Conservation (phyloP, 2,329 filamentous ascomycete genomes). For the Alternaria longipes region DNA sequence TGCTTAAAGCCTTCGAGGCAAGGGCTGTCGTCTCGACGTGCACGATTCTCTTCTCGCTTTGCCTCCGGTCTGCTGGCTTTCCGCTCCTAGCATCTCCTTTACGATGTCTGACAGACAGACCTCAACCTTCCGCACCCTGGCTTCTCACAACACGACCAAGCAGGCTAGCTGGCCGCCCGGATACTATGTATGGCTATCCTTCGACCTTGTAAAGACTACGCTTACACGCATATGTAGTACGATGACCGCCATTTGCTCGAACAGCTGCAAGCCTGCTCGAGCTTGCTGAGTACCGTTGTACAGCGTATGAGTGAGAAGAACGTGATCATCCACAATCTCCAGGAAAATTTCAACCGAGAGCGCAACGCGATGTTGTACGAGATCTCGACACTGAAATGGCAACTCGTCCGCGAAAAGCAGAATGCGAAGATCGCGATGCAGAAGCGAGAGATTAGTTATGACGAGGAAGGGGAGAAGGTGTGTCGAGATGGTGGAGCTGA, state of each 20-base stretch:
- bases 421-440: not conserved
- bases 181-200: not conserved
- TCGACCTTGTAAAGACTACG: not conserved
- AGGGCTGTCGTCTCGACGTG: no score
- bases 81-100: no score
- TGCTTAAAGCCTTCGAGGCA: no score
- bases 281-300: not conserved
- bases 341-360: no score
- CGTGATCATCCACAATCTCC: no score
- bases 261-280: not conserved
- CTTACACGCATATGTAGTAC: not conserved
- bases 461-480: no score
- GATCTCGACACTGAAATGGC: not conserved
- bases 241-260: not conserved
- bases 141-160: not conserved
- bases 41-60: no score
- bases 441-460: not conserved
- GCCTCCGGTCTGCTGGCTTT: no score
- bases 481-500: no score
- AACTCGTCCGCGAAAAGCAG: not conserved
- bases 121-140: not conserved
- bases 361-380: not conserved
- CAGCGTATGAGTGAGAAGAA: no score
- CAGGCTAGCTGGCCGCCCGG: not conserved
- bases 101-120: no score